Percentiles rank a stretch among this genome's conserved stretches.
These are phyloP conservation scores for Penicillium malachiteum DNA, from an alignment of 495 filamentous ascomycete genomes.

Conservation along the genomic window DNA sequence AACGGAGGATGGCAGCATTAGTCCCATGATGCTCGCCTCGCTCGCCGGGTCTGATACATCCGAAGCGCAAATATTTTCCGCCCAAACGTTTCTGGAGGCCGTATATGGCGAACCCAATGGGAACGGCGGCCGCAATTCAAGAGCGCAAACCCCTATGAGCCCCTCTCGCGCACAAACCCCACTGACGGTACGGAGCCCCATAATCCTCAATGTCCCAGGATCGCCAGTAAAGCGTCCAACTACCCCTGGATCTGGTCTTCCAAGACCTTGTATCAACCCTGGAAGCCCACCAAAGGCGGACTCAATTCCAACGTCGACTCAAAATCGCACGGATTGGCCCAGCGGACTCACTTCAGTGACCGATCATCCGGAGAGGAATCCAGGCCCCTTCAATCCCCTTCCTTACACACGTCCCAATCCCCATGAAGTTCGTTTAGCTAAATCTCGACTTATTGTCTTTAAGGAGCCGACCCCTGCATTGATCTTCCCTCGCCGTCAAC, in stretches of 20 bases:
- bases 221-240: constrained; percentile 23
- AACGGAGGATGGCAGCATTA: constrained; percentile 54
- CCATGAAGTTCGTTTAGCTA: constrained; percentile 30
- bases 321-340: constrained; percentile 10
- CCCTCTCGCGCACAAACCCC: constrained; percentile 48
- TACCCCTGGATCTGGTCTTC: constrained; percentile 27
- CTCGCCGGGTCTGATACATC: constrained; percentile 75
- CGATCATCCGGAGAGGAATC: constrained; percentile 14
- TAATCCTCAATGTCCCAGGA: constrained; percentile 26
- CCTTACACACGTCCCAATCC: constrained; percentile 22
- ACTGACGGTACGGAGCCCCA: constrained; percentile 41
- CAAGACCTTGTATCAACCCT: constrained; percentile 17
- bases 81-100: constrained; percentile 74
- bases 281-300: constrained; percentile 23
- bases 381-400: constrained; percentile 13
- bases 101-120: constrained; percentile 67
- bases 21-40: constrained; percentile 63
- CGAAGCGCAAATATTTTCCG: constrained; percentile 78
- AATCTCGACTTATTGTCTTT: constrained; percentile 32
- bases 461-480: constrained; percentile 54
- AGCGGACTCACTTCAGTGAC: constrained; percentile 7
- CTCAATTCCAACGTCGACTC: background rate
- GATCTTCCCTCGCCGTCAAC: constrained; percentile 54
- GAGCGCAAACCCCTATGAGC: constrained; percentile 80
- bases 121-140: constrained; percentile 60